Evolutionary conservation across 176 grass and related monocot genomes (phyloP).

Genomic region (Melocanna baccifera): DNA sequence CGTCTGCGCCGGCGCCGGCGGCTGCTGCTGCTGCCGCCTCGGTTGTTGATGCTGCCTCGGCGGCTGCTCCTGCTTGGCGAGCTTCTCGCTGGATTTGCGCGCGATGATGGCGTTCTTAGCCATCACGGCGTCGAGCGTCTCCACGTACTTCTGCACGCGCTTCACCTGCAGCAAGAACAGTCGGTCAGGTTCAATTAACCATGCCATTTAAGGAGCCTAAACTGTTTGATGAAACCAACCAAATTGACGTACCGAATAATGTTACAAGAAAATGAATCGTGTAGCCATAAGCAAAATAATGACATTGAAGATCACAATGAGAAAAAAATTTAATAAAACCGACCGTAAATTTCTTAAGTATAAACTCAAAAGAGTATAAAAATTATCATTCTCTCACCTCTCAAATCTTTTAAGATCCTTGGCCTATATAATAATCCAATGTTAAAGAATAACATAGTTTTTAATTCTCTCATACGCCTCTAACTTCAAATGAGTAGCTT

Average conservation of each 20-base stretch:
- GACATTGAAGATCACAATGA: too few species aligned
- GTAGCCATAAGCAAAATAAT: too few species aligned
- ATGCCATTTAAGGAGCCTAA: neutral
- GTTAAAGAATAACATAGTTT: too few species aligned
- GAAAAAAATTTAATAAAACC: too few species aligned
- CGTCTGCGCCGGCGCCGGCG: conserved; percentile 22
- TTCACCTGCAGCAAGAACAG: conserved; percentile 54
- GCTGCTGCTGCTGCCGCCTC: conserved; percentile 8
- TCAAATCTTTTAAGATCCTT: too few species aligned
- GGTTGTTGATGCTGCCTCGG: conserved; percentile 14
- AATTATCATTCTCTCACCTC: too few species aligned
- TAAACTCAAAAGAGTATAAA: too few species aligned
- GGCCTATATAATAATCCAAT: too few species aligned
- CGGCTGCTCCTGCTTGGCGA: conserved; percentile 18
- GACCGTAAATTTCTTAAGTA: too few species aligned
- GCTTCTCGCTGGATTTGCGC: conserved; percentile 33
- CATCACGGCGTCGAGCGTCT: conserved; percentile 72
- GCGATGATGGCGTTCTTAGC: conserved; percentile 56
- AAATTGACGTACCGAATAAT: neutral
- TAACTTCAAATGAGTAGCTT: too few species aligned
- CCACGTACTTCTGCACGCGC: conserved; percentile 93
- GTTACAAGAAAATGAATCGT: too few species aligned
- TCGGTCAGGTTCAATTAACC: neutral
- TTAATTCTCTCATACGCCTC: too few species aligned
- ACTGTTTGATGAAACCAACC: neutral